Evolutionary conservation across 306 rosid genomes (phyloP), one percentile per base, ranked within the genome.

Genomic region (Begonia peltatifolia): DNA sequence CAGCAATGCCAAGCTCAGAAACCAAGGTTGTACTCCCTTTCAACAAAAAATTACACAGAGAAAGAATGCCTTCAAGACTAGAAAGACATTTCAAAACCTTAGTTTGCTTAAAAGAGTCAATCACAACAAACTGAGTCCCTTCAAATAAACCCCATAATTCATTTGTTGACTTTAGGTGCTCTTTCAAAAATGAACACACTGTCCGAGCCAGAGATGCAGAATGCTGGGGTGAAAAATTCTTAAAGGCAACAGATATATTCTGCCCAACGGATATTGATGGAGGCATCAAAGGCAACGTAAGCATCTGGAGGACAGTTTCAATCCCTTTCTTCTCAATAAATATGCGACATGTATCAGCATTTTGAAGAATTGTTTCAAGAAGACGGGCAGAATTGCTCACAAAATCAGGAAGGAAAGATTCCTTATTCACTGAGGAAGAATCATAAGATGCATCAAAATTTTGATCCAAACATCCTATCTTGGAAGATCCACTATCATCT

Each of bases 251-350:
- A 61, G 93, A 83, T 59, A 92, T 68, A 55, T 66, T 83, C 80
- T 81, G 96, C 68, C 99, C 99, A 72, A 83, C 78, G 42, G 89
- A 83, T 42, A 73, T 71, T 17, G 85, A 79, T 49, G 81, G 68
- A 57, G 89, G 93, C 96, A 92, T 75, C 58, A 81, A 75, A 64
- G 99, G 93, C 80, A 83, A 62, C 56, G 87, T 69, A 70, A 92
- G 77, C 62, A 92, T 65, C 76, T 75, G 82, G 56, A 92, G 84
- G 61, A 92, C 88, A 69, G 89, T 88, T 68, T 92, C 99, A 57
- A 92, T 70, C 54, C 99, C 99, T 60, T 81, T 86, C 66, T 83
- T 92, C 81, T 92, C 99, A 65, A 92, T 83, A 74, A 86, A 92
- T 60, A 92, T 79, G 49, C 94, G 83, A 63, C 99, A 83, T 9